Conservation (phyloP, 2,329 filamentous ascomycete genomes). For the Dactylellina sp. region DNA sequence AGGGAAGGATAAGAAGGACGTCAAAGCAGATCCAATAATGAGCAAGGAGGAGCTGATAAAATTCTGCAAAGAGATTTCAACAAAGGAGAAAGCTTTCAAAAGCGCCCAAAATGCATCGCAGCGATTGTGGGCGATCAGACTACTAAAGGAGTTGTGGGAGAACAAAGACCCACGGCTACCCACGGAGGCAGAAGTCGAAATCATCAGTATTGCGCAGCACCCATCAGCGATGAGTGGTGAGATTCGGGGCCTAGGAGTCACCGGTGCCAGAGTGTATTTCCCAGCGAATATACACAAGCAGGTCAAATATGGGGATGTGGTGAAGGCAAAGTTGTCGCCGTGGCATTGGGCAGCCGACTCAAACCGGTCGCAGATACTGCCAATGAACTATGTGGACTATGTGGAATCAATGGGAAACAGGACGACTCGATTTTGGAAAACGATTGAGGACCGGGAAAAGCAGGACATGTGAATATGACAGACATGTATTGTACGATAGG, state of each 20-base stretch:
- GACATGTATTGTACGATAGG: conserved; percentile 6
- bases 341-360: conserved; percentile 52
- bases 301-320: conserved; percentile 42
- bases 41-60: conserved; percentile 53
- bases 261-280: conserved; percentile 37
- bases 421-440: conserved; percentile 48
- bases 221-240: conserved; percentile 25
- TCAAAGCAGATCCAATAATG: conserved; percentile 45
- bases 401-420: conserved; percentile 31
- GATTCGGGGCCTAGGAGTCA: conserved; percentile 22
- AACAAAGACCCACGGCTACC: conserved; percentile 18
- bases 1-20: conserved; percentile 50
- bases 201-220: conserved; percentile 37
- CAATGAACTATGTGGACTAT: conserved; percentile 52
- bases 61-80: conserved; percentile 37
- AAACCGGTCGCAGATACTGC: conserved; percentile 28
- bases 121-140: conserved; percentile 37
- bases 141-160: conserved; percentile 38
- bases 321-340: conserved; percentile 22
- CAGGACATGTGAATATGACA: neutral
- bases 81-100: conserved; percentile 14
- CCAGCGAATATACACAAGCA: conserved; percentile 25
- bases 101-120: conserved; percentile 29
- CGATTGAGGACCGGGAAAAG: conserved; percentile 32
- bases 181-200: conserved; percentile 14